Evolutionary conservation across 2,329 filamentous ascomycete genomes (phyloP).

Genomic region (Knoxdaviesia capensis): DNA sequence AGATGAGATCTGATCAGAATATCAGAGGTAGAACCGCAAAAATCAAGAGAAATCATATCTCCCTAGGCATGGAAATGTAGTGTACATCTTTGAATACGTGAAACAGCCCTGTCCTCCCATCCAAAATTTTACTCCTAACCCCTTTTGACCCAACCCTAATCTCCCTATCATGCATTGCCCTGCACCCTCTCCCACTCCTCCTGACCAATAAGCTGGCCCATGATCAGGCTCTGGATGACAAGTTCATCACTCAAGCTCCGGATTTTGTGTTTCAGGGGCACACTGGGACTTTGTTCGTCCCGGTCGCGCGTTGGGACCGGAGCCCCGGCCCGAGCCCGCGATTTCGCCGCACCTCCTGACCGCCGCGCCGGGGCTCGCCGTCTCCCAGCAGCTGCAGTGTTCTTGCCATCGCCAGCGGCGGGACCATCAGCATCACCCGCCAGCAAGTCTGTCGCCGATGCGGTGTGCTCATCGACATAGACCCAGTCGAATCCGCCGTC

Average conservation of each 20-base stretch:
- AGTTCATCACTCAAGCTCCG: slow-evolving; percentile 66
- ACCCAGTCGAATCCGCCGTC: slow-evolving; percentile 50
- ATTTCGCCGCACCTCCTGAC: slow-evolving; percentile 7
- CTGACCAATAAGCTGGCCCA: slow-evolving; percentile 57
- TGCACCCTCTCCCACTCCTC: slow-evolving; percentile 15
- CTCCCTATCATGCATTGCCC: no score
- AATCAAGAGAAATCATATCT: no score
- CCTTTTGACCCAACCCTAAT: no score
- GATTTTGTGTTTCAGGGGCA: slow-evolving; percentile 25
- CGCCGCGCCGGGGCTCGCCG: not conserved
- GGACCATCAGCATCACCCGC: slow-evolving; percentile 5
- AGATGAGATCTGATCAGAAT: no score
- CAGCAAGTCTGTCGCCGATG: slow-evolving; percentile 30
- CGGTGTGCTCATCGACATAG: slow-evolving; percentile 49
- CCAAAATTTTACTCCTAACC: no score
- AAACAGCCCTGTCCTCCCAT: no score
- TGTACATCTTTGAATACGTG: no score
- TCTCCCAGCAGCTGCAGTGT: slow-evolving; percentile 7
- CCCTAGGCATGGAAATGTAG: no score
- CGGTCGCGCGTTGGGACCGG: no score
- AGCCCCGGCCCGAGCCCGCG: slow-evolving; percentile 6
- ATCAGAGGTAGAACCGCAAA: no score
- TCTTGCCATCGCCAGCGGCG: slow-evolving; percentile 5
- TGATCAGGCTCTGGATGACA: slow-evolving; percentile 78
- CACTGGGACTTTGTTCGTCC: no score